A percentile compares a stretch with the other conserved stretches of the same genome.
phyloP scores from a whole-genome alignment of 148 eudicot species.

The Polygonum maritimum region DNA sequence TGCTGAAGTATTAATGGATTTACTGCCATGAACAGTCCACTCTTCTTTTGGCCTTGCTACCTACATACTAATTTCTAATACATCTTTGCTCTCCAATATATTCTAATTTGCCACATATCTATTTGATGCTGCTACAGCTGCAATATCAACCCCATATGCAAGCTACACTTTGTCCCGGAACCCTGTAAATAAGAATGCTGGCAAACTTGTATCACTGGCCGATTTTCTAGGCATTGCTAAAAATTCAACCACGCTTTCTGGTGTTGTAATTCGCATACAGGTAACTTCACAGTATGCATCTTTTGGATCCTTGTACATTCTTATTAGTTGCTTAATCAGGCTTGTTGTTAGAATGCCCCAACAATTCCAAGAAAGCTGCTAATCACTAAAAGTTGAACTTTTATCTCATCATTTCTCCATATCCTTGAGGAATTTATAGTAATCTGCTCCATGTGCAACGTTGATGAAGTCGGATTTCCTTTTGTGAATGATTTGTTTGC shows the following conservation, averaged over 20 bases:
- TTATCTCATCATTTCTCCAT: neutral
- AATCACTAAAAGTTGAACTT: neutral
- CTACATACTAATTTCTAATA: neutral
- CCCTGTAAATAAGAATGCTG: slow-evolving; percentile 27
- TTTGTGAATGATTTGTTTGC: slow-evolving; percentile 3
- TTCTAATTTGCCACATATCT: neutral
- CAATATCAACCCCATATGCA: slow-evolving; percentile 41
- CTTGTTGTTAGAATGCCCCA: neutral
- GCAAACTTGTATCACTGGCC: slow-evolving; percentile 34
- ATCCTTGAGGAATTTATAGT: neutral
- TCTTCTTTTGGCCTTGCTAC: neutral
- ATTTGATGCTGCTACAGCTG: slow-evolving; percentile 44
- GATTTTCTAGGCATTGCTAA: slow-evolving; percentile 38
- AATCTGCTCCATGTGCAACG: neutral
- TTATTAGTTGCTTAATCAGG: neutral
- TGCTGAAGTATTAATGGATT: neutral
- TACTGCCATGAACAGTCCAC: neutral
- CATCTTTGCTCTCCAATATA: neutral
- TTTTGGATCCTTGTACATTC: neutral
- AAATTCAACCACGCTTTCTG: slow-evolving; percentile 58
- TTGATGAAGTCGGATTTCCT: neutral
- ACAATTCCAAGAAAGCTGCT: neutral
- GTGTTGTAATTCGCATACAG: slow-evolving; percentile 71
- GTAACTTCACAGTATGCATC: slow-evolving; percentile 28
- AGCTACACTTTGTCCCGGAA: slow-evolving; percentile 26